These are phyloP conservation scores for Aspergillus baeticus DNA, from an alignment of 495 filamentous ascomycete species.

Conservation along the genomic window DNA sequence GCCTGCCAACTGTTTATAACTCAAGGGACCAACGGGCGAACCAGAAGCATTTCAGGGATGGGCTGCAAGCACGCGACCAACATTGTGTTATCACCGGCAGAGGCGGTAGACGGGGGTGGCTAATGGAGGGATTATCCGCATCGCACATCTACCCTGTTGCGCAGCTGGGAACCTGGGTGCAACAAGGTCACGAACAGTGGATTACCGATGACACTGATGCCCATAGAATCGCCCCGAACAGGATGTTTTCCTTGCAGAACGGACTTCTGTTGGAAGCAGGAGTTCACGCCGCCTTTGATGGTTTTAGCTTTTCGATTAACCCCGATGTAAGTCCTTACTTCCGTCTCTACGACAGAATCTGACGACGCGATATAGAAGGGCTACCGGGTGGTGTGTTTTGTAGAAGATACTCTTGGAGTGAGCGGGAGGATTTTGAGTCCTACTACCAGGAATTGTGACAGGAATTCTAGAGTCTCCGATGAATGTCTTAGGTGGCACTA, in stretches of 20 bases:
- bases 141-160: neutral
- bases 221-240: neutral
- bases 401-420: too few species aligned
- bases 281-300: neutral
- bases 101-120: neutral
- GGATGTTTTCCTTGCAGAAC: neutral
- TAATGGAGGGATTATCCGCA: neutral
- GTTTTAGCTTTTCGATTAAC: neutral
- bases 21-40: neutral
- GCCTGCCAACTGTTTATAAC: neutral
- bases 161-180: neutral
- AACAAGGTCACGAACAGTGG: neutral
- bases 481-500: too few species aligned
- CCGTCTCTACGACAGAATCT: too few species aligned
- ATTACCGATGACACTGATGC: neutral
- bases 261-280: neutral
- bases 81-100: neutral
- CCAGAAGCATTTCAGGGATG: neutral
- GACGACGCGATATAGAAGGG: too few species aligned
- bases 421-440: too few species aligned
- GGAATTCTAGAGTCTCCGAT: too few species aligned
- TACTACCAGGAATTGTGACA: too few species aligned
- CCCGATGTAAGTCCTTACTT: neutral
- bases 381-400: too few species aligned
- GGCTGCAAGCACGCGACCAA: neutral